Base-by-base conservation (phyloP, 2,329 filamentous ascomycete genomes). In the Phialemoniopsis sp. region DNA sequence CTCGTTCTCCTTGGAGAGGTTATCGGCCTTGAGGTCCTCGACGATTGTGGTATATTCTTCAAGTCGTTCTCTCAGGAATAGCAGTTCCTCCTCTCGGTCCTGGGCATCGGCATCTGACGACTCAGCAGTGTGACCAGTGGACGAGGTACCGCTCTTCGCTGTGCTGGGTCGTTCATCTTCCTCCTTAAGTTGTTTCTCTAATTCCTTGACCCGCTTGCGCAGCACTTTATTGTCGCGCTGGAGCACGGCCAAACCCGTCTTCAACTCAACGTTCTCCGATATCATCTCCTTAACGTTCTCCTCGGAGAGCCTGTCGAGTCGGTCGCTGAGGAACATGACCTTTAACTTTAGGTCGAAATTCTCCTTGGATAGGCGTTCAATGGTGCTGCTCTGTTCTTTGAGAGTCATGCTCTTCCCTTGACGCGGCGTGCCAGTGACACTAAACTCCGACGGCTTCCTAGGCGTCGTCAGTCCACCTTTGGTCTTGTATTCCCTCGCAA, bases 281-380 rank as follows among this genome's bases (percentile, higher is more conserved):
- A 97, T 95, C 84, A 96, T 94, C 59, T 96, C 91, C 65, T 95
- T 95, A 59, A 98, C 85, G 47, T 90, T 89, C 64, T 97, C 91
- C 59, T 97, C 91, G 2, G 90, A 96, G 32, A 94, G 78, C 57
- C 91, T 93, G 62, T 95, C 89, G 15, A 98, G 69, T 2, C 91
- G 86, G 60, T 97, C 88, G 54, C 91, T 94, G 36, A 98, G 76
- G 56, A 96, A 98, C 73, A 96, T 94, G 48, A 97, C 93, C 59
- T 95, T 94, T 63, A 97, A 82, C 64, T 97, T 96, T 40, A 97
- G 68, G 58, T 96, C 91, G 58, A 97, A 98, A 49, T 98, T 98
- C 61, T 98, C 93, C 64, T 98, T 98, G 44, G 89, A 94, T 3
- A 97, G 74, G 43, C 90, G 82, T 62, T 98, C 93, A 47, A 98